Evolutionary conservation across 2,329 filamentous ascomycete genomes (phyloP).

Genomic region (Nemania abortiva): DNA sequence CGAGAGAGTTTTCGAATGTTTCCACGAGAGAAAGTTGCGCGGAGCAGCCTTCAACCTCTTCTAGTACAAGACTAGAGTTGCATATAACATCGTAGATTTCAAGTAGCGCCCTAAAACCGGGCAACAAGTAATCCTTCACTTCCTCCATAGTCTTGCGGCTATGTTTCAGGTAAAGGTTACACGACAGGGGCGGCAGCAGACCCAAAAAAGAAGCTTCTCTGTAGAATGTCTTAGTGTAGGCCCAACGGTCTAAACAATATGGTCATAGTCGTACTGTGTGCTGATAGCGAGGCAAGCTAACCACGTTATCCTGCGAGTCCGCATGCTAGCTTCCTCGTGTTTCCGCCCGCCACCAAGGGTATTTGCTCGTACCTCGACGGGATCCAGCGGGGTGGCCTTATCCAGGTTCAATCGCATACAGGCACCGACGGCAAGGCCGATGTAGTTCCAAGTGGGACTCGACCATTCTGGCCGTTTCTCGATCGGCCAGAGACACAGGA

Average conservation of each 20-base stretch:
- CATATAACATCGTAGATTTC: slow-evolving; percentile 32
- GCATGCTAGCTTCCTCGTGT: slow-evolving; percentile 11
- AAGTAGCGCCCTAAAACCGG: slow-evolving; percentile 19
- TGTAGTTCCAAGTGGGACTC: slow-evolving; percentile 33
- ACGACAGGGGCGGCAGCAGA: slow-evolving; percentile 31
- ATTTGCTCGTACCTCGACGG: slow-evolving; percentile 1
- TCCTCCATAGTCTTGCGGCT: slow-evolving; percentile 28
- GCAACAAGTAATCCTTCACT: slow-evolving; percentile 16
- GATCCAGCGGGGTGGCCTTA: slow-evolving; percentile 2
- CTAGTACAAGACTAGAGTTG: slow-evolving; percentile 31
- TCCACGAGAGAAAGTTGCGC: slow-evolving; percentile 31
- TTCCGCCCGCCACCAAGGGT: background rate
- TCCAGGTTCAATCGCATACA: slow-evolving; percentile 33
- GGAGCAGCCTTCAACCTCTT: slow-evolving; percentile 28
- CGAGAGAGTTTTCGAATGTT: slow-evolving; percentile 28
- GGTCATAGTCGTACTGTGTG: slow-evolving; percentile 28
- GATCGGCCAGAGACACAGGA: slow-evolving; percentile 33
- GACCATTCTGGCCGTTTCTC: slow-evolving; percentile 17
- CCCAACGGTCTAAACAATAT: background rate
- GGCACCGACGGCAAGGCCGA: slow-evolving; percentile 33
- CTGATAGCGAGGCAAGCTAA: slow-evolving; percentile 33
- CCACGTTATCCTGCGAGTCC: slow-evolving; percentile 32
- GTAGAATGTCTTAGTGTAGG: slow-evolving; percentile 11
- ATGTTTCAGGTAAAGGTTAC: slow-evolving; percentile 22
- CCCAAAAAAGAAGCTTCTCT: slow-evolving; percentile 34